phyloP scores from a whole-genome alignment of 805 yeast species.

The Yamadazyma scolyti region DNA sequence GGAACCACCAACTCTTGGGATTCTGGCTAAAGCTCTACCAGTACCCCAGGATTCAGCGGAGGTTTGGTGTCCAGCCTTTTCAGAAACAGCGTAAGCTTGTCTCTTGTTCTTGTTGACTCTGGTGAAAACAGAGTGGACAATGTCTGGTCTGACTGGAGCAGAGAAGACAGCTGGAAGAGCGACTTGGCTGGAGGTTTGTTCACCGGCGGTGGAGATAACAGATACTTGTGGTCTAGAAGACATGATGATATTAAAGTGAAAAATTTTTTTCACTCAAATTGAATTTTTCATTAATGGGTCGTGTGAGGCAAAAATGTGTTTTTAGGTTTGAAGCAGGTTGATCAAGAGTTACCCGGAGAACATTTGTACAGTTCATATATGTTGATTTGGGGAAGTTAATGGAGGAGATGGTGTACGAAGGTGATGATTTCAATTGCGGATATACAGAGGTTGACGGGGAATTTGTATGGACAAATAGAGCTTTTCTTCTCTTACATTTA shows the following conservation, averaged over 20 bases:
- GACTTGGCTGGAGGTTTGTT: constrained; percentile 75
- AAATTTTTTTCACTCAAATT: constrained; percentile 10
- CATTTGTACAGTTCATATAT: no score
- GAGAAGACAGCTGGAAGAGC: constrained; percentile 98
- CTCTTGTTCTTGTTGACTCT: constrained; percentile 99
- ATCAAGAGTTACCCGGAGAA: no score
- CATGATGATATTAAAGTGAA: constrained; percentile 18
- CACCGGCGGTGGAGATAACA: constrained; percentile 86
- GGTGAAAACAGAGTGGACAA: constrained; percentile 98
- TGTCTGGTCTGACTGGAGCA: constrained; percentile 99
- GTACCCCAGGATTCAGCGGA: constrained; percentile 99
- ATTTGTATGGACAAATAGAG: no score
- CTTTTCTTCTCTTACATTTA: no score
- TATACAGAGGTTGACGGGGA: no score
- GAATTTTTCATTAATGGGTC: no score
- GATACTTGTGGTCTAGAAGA: constrained; percentile 89
- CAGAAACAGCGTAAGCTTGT: constrained; percentile 99
- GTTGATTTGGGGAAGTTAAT: no score
- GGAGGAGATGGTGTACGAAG: no score
- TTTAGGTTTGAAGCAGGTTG: no score
- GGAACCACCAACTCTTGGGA: constrained; percentile 99
- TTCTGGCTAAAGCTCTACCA: constrained; percentile 99
- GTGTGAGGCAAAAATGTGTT: no score
- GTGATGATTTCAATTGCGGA: no score
- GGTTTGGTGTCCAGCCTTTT: constrained; percentile 99